Evolutionary conservation across 2,329 filamentous ascomycete species (phyloP).

Genomic region (Coniochaeta sp.): DNA sequence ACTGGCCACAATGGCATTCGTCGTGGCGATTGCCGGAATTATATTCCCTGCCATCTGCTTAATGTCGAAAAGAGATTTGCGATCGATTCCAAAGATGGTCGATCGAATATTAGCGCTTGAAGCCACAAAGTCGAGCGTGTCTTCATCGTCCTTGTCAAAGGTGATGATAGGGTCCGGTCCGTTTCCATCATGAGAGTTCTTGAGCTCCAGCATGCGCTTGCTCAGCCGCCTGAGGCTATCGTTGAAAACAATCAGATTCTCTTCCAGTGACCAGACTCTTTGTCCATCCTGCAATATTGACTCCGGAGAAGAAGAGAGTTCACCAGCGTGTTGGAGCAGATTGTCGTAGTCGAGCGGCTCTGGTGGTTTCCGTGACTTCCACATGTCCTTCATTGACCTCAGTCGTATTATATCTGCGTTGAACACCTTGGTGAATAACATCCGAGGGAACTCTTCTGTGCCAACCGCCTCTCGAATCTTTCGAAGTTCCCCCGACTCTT

Average conservation of each 20-base stretch:
- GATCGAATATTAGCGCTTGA: slow-evolving; percentile 87
- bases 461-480: slow-evolving; percentile 77
- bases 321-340: slow-evolving; percentile 44
- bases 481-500: slow-evolving; percentile 77
- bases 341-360: slow-evolving; percentile 63
- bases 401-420: slow-evolving; percentile 75
- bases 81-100: slow-evolving; percentile 79
- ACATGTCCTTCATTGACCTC: slow-evolving; percentile 89
- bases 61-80: slow-evolving; percentile 88
- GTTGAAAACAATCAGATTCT: slow-evolving; percentile 81
- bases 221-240: slow-evolving; percentile 76
- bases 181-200: slow-evolving; percentile 34
- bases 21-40: slow-evolving; percentile 95
- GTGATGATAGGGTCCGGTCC: slow-evolving; percentile 59
- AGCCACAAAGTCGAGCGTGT: slow-evolving; percentile 91
- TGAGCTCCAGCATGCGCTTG: slow-evolving; percentile 61
- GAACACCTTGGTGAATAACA: slow-evolving; percentile 92
- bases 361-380: slow-evolving; percentile 75
- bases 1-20: slow-evolving; percentile 91
- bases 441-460: slow-evolving; percentile 65
- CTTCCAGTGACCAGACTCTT: slow-evolving; percentile 68
- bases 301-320: slow-evolving; percentile 41
- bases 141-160: slow-evolving; percentile 95
- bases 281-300: slow-evolving; percentile 61
- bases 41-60: slow-evolving; percentile 99